Evolutionary conservation across 495 filamentous ascomycete genomes (phyloP).

Genomic region (Podospora bellae-mahoneyi): DNA sequence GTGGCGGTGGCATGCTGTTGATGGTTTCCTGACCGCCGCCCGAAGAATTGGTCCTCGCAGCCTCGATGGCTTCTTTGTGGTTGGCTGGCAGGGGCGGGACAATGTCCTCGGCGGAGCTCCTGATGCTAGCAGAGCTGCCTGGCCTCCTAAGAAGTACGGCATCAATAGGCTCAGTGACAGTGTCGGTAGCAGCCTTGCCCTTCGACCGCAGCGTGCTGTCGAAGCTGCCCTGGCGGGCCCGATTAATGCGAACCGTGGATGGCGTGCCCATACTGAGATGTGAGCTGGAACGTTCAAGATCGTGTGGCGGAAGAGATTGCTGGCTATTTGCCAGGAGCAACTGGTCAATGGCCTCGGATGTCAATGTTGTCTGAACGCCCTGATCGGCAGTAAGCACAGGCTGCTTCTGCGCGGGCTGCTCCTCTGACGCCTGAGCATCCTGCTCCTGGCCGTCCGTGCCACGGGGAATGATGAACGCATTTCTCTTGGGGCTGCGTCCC

Average conservation of each 20-base stretch:
- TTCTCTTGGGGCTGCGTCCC: slow-evolving; percentile 44
- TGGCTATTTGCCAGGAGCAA: slow-evolving; percentile 50
- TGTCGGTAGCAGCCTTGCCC: slow-evolving; percentile 29
- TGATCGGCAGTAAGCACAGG: slow-evolving; percentile 55
- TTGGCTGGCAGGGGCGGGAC: slow-evolving; percentile 74
- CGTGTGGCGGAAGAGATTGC: slow-evolving; percentile 27
- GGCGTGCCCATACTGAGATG: slow-evolving; percentile 31
- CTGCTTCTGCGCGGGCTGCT: slow-evolving; percentile 35
- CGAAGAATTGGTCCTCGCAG: slow-evolving; percentile 56
- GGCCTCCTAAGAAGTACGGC: slow-evolving; percentile 49
- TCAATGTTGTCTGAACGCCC: slow-evolving; percentile 69
- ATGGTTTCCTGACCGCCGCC: slow-evolving; percentile 44
- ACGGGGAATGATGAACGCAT: slow-evolving; percentile 48
- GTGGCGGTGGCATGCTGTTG: slow-evolving; percentile 78
- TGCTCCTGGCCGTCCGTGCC: slow-evolving; percentile 25
- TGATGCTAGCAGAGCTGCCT: slow-evolving; percentile 64
- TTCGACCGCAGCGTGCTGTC: slow-evolving; percentile 39
- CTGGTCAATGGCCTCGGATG: slow-evolving; percentile 67
- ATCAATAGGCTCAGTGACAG: slow-evolving; percentile 22
- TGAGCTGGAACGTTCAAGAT: slow-evolving; percentile 24
- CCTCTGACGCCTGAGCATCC: slow-evolving; percentile 28
- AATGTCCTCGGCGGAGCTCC: slow-evolving; percentile 26
- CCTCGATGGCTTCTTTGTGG: slow-evolving; percentile 79
- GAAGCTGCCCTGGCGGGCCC: slow-evolving; percentile 38
- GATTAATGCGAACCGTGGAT: slow-evolving; percentile 34